A percentile compares a stretch with the other conserved stretches of the same genome.
These are phyloP conservation scores for Aspergillus bombycis DNA, from an alignment of 2,329 filamentous ascomycete genomes.

Conservation along the genomic window DNA sequence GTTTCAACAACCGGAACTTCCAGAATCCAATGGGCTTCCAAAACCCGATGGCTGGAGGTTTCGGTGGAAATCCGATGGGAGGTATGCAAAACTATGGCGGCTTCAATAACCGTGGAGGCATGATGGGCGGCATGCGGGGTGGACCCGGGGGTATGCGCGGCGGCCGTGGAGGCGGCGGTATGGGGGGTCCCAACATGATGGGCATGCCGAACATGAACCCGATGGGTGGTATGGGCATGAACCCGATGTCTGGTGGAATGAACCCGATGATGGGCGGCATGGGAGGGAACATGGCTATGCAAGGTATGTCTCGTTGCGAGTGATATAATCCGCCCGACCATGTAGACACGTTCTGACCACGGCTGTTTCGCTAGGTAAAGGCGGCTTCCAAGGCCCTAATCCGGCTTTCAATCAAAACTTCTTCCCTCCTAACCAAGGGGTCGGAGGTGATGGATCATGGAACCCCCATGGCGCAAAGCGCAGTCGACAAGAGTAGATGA, in stretches of 20 bases:
- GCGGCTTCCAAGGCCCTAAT: slow-evolving; percentile 69
- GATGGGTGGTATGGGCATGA: slow-evolving; percentile 58
- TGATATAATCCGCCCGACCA: not conserved
- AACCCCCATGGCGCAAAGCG: slow-evolving; percentile 83
- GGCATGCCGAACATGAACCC: slow-evolving; percentile 56
- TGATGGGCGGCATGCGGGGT: slow-evolving; percentile 56
- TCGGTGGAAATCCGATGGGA: slow-evolving; percentile 49
- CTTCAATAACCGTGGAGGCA: slow-evolving; percentile 58
- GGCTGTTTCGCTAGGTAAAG: slow-evolving; percentile 40
- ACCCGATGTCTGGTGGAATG: slow-evolving; percentile 59
- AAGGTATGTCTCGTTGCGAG: slow-evolving; percentile 43
- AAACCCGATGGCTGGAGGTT: slow-evolving; percentile 52
- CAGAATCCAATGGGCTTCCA: slow-evolving; percentile 48
- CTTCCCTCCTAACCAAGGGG: slow-evolving; percentile 59
- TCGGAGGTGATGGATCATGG: slow-evolving; percentile 64
- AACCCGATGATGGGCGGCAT: slow-evolving; percentile 60
- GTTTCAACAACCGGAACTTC: slow-evolving; percentile 55
- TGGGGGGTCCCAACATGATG: slow-evolving; percentile 61
- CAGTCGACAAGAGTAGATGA: slow-evolving; percentile 67
- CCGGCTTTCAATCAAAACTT: slow-evolving; percentile 74
- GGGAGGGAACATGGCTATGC: slow-evolving; percentile 52
- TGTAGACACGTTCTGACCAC: slow-evolving; percentile 22
- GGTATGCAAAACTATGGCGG: slow-evolving; percentile 56
- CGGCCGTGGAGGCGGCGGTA: slow-evolving; percentile 54
- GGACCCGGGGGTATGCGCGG: slow-evolving; percentile 62